Evolutionary conservation across 2,329 filamentous ascomycete species (phyloP).

Genomic region (Colletotrichum cuscutae): DNA sequence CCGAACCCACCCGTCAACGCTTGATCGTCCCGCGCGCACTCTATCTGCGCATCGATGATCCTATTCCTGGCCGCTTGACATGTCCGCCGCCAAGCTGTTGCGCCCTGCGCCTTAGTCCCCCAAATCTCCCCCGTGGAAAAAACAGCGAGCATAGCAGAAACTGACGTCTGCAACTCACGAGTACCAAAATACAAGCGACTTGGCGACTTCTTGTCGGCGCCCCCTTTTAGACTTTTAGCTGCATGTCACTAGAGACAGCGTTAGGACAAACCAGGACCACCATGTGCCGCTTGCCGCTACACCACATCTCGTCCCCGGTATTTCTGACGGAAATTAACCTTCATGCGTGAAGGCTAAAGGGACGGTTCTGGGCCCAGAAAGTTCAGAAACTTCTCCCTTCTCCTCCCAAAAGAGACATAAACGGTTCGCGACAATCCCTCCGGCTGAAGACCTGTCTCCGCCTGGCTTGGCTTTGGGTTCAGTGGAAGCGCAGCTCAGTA

Average conservation of each 20-base stretch:
- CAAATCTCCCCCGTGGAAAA: not conserved
- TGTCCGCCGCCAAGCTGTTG: conserved; percentile 7
- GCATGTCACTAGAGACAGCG: not conserved
- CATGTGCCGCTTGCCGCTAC: not conserved
- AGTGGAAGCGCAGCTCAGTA: not conserved
- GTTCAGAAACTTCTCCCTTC: not conserved
- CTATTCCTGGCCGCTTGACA: conserved; percentile 1
- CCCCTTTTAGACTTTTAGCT: not conserved
- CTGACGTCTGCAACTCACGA: not conserved
- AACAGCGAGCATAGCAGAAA: not conserved
- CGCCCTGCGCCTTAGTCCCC: not conserved
- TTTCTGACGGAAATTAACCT: conserved; percentile 23
- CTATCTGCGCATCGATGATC: conserved; percentile 22
- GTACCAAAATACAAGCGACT: not conserved
- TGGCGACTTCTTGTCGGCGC: not conserved
- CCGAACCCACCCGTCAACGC: not conserved
- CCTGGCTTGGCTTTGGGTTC: not conserved
- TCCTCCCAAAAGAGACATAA: not conserved
- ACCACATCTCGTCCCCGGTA: conserved; percentile 1
- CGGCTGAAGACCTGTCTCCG: not conserved
- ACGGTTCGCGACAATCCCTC: not conserved
- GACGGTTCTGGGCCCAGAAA: not conserved
- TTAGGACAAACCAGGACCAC: not conserved
- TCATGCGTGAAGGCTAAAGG: conserved; percentile 1
- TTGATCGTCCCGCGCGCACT: conserved; percentile 2